These are phyloP conservation scores for Alternaria burnsii DNA, from an alignment of 2,329 filamentous ascomycete genomes.

Conservation along the genomic window DNA sequence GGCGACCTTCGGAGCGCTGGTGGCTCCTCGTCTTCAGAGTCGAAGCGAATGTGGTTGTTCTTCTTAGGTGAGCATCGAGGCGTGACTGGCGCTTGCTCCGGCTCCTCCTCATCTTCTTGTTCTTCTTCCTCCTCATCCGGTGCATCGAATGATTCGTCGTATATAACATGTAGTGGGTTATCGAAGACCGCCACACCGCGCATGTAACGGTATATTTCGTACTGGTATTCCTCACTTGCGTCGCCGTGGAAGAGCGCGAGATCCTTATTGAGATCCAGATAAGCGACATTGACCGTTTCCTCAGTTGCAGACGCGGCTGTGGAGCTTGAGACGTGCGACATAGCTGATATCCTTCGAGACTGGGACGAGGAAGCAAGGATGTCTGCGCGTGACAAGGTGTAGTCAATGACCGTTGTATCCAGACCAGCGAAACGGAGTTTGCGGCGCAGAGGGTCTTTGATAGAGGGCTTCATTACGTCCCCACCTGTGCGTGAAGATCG, in stretches of 20 bases:
- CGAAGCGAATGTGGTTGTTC: constrained; percentile 42
- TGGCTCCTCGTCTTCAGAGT: constrained; percentile 11
- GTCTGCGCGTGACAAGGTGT: constrained; percentile 70
- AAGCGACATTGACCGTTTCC: constrained; percentile 49
- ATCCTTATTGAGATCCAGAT: constrained; percentile 57
- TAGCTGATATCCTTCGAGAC: constrained; percentile 13
- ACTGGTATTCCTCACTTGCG: constrained; percentile 61
- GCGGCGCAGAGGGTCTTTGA: constrained; percentile 47
- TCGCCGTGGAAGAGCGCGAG: constrained; percentile 57
- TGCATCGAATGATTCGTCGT: constrained; percentile 1
- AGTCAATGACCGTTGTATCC: constrained; percentile 72
- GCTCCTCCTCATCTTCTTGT: not conserved
- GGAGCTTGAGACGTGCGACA: constrained; percentile 19
- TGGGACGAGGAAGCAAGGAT: constrained; percentile 42
- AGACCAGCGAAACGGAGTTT: constrained; percentile 63
- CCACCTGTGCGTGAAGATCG: constrained; percentile 31
- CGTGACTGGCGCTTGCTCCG: constrained; percentile 11
- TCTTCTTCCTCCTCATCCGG: not conserved
- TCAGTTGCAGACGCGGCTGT: constrained; percentile 1
- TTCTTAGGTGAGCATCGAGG: constrained; percentile 36
- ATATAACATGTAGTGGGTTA: constrained; percentile 48
- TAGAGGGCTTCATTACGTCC: constrained; percentile 39
- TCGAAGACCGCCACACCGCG: constrained; percentile 56
- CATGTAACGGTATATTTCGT: constrained; percentile 65
- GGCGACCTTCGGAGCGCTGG: constrained; percentile 11